A percentile compares a stretch with the other conserved stretches of the same genome.
phyloP scores from a whole-genome alignment of 139 green algal genomes.

The Pseudopediastrum boryanum region DNA sequence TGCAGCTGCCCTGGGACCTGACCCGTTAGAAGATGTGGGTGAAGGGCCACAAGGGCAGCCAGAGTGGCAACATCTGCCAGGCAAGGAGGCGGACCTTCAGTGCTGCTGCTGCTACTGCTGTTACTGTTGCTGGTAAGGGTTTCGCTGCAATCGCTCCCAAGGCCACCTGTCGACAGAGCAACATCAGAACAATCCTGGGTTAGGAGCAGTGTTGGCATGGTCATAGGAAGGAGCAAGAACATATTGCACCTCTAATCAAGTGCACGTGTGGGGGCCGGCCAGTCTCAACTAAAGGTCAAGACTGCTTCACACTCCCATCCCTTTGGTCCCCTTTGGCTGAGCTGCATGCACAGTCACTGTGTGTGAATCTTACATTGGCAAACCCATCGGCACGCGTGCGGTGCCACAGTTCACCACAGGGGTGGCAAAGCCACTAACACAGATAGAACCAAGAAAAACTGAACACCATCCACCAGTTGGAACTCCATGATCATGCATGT shows the following conservation, averaged over 20 bases:
- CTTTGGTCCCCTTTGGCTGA: too few species aligned
- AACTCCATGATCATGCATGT: too few species aligned
- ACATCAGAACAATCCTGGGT: not conserved
- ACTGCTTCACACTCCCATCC: too few species aligned
- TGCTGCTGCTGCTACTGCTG: slow-evolving; percentile 5
- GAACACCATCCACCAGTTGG: too few species aligned
- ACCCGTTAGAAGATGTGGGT: slow-evolving; percentile 1
- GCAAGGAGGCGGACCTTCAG: not conserved
- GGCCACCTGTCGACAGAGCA: not conserved
- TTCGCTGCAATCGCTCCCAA: not conserved
- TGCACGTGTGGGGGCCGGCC: too few species aligned
- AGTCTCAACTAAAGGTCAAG: too few species aligned
- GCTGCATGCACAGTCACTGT: too few species aligned
- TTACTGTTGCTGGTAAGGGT: not conserved
- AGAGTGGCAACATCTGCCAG: slow-evolving; percentile 20
- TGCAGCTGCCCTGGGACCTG: slow-evolving; percentile 29
- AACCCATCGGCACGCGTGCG: too few species aligned
- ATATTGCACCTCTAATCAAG: not conserved
- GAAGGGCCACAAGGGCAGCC: slow-evolving; percentile 14
- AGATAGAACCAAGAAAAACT: too few species aligned
- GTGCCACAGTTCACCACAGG: too few species aligned
- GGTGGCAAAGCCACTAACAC: too few species aligned
- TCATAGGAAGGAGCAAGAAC: not conserved
- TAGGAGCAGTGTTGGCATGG: not conserved
- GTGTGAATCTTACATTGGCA: too few species aligned